Base-by-base conservation (phyloP, 371 early-diverging fungal species). In the Mortierella sp. region DNA sequence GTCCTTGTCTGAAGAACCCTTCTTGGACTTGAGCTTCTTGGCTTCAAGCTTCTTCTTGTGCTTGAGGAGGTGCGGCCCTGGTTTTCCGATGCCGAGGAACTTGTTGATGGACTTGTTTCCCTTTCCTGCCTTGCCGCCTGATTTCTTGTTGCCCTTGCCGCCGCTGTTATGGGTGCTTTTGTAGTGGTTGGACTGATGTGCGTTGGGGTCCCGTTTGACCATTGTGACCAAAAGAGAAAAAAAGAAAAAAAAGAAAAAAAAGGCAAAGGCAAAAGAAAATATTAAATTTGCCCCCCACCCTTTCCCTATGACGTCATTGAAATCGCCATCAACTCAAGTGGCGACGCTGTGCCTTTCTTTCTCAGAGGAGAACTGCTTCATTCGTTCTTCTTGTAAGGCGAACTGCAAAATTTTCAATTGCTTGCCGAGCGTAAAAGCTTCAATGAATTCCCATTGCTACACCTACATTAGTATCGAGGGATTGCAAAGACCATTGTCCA, bases 21-120 rank as follows among this genome's bases (percentile, higher is more conserved):
- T 31, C 48, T 59, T 71, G 28, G 54, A 26, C 53, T 70, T 61
- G 9, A 11, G 37, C 37, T 73, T 73, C 59, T 78, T 78, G 26
- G 71, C 72, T 19, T 75, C 82, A 31, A 74, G 77, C 8, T 34
- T 46, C 11, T 72, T 74, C 26, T 61, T 73, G 64, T 76, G 73
- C 24, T 75, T 43, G 31, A 73, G 50, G 8, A 84, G 69, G 40
- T 84, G 84, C 19, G 84, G 84, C 4, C 84, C 84, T 37, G 84
- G 80, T 64, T 83, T 76, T 31, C 80, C 83, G 54, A 83, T 75
- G 64, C 75, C 75, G 44, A 84, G 75, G 59, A 80, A 54, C 44
- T 84, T 61, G 72, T 84, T 84, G 67, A 84, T 74, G 31, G 84
- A 80, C 69, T 83, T 83, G 69, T 80, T 83, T 31, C 77, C 77